Evolutionary conservation across 2,329 filamentous ascomycete genomes (phyloP), one percentile per base, ranked within the genome.

Genomic region (Hymenoscyphus fraxineus): DNA sequence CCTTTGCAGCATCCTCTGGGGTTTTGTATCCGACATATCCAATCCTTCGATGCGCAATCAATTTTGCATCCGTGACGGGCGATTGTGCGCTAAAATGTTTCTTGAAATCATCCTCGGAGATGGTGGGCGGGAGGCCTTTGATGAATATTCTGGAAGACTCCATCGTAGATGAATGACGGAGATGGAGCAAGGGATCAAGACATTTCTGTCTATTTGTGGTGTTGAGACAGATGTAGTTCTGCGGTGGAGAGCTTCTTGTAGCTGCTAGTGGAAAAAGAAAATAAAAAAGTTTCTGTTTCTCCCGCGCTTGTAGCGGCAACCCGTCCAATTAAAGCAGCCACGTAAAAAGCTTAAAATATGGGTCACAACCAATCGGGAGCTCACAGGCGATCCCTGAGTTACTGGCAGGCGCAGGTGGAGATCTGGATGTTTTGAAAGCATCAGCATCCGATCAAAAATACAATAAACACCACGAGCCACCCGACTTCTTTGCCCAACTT

Each of bases 21-120:
- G 86, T 91, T 79, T 91, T 93, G 82, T 94, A 98, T 68, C 95
- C 95, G 66, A 99, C 87, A 83, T 97, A 99, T 72, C 93, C 95
- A 78, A 99, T 97, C 71, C 93, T 87, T 73, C 95, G 87, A 74
- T 93, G 88, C 6, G 92, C 86, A 75, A 98, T 91, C 75, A 97
- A 85, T 83, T 96, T 96, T 73, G 93, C 86, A 79, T 99, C 95
- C 61, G 94, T 98, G 75, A 97, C 86, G 68, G 90, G 82, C 67
- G 86, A 86, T 67, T 88, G 89, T 51, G 80, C 84, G 66, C 90
- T 86, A 78, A 99, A 99, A 79, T 98, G 93, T 75, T 91, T 93
- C 75, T 87, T 88, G 75, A 98, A 90, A 70, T 96, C 91, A 61
- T 89, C 87, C 78, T 96, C 92, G 13, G 88, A 89, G 73, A 97